These are phyloP conservation scores for Onygenales sp. DNA, from an alignment of 2,329 filamentous ascomycete species.

Conservation along the genomic window DNA sequence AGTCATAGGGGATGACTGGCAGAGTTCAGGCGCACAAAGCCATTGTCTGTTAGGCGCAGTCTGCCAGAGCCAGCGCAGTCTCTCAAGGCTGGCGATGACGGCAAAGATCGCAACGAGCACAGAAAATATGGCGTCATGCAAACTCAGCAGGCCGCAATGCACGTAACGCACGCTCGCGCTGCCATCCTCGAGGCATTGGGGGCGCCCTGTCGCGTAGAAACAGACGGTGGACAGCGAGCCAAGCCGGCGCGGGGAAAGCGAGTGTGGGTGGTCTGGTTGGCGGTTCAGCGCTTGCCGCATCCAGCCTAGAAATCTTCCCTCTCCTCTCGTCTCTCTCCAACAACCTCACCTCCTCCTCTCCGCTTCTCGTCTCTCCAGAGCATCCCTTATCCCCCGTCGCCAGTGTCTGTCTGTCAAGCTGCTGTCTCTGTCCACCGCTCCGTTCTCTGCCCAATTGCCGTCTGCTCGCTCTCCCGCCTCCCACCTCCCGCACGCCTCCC, in stretches of 20 bases:
- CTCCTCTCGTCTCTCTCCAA: conserved; percentile 16
- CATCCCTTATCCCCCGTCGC: conserved; percentile 18
- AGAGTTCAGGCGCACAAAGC: no score
- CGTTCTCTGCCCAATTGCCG: conserved; percentile 1
- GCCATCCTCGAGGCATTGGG: no score
- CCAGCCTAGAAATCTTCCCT: conserved; percentile 8
- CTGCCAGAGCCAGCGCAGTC: no score
- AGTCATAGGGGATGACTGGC: no score
- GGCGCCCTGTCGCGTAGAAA: no score
- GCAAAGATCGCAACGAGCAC: no score
- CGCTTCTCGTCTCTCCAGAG: conserved; percentile 4
- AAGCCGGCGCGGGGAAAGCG: conserved; percentile 8
- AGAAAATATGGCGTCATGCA: no score
- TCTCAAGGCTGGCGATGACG: no score
- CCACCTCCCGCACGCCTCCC: conserved; percentile 4
- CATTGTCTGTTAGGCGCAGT: no score
- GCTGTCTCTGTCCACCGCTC: conserved; percentile 20
- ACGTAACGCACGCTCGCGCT: no score
- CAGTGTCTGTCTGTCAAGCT: conserved; percentile 24
- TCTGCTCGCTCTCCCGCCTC: conserved; percentile 12
- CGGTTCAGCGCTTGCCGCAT: conserved; percentile 2
- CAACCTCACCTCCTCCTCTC: conserved; percentile 22
- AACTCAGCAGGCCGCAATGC: no score
- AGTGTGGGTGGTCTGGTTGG: not conserved
- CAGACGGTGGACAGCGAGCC: not conserved